These are phyloP conservation scores for Leucocoprinus leucothites DNA, from an alignment of 768 basidiomycete genomes.

Conservation along the genomic window DNA sequence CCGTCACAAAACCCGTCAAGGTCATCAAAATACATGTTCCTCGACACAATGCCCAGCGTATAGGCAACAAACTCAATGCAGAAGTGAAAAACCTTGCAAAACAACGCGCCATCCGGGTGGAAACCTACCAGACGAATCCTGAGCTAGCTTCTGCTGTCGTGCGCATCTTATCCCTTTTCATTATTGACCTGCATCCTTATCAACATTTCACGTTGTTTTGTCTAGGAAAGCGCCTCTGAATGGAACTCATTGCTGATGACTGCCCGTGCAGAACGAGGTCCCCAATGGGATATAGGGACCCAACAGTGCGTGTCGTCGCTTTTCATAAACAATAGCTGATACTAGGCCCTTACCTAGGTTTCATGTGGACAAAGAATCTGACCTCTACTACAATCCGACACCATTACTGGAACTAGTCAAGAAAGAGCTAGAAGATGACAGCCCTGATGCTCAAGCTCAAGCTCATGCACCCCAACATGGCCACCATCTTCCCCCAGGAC, in stretches of 20 bases:
- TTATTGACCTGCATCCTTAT: background rate
- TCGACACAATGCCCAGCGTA: slow-evolving; percentile 70
- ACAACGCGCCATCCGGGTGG: slow-evolving; percentile 44
- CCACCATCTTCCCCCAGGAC: slow-evolving; percentile 26
- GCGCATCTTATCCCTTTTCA: slow-evolving; percentile 25
- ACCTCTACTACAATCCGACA: slow-evolving; percentile 71
- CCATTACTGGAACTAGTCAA: slow-evolving; percentile 52
- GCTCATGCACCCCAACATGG: slow-evolving; percentile 23
- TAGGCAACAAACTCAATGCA: slow-evolving; percentile 58
- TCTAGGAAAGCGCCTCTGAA: slow-evolving; percentile 73
- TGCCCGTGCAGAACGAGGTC: slow-evolving; percentile 78
- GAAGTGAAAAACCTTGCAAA: slow-evolving; percentile 58
- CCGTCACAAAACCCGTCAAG: slow-evolving; percentile 47
- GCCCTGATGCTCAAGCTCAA: slow-evolving; percentile 25
- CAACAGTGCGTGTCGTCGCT: slow-evolving; percentile 77
- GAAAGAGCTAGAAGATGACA: slow-evolving; percentile 39
- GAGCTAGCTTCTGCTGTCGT: slow-evolving; percentile 70
- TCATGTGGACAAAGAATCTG: slow-evolving; percentile 69
- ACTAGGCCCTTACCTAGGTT: slow-evolving; percentile 44
- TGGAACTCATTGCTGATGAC: slow-evolving; percentile 82
- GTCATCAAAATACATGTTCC: slow-evolving; percentile 66
- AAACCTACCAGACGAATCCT: slow-evolving; percentile 59
- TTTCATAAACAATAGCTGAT: background rate
- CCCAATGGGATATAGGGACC: slow-evolving; percentile 86
- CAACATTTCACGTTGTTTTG: background rate